A percentile compares a stretch with the other conserved stretches of the same genome.
Conservation (phyloP, 306 rosid genomes). For the Trifolium fragiferum region DNA sequence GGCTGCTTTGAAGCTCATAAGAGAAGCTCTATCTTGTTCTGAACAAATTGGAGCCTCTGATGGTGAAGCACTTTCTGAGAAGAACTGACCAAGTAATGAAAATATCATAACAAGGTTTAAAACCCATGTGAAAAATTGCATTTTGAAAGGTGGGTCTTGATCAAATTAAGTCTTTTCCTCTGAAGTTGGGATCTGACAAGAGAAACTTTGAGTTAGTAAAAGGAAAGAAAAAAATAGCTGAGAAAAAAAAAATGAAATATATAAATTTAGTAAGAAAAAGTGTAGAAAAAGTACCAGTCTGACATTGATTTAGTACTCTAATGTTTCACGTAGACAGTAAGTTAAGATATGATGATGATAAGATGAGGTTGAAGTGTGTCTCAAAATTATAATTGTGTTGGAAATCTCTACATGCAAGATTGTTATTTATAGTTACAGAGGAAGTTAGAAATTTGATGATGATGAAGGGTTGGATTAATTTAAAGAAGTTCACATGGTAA, state of each 20-base stretch:
- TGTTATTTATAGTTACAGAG: conserved; percentile 62
- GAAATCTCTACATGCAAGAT: conserved; percentile 45
- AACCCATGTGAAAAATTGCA: conserved; percentile 65
- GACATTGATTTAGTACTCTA: conserved; percentile 49
- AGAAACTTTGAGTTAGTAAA: conserved; percentile 40
- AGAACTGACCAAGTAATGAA: conserved; percentile 42
- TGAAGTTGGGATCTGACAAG: conserved; percentile 58
- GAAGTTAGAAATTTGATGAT: conserved; percentile 24
- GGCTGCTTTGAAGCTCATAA: conserved; percentile 75
- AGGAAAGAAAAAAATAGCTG: background rate
- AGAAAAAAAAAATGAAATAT: background rate
- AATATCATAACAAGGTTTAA: conserved; percentile 43
- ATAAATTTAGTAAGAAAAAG: conserved; percentile 42
- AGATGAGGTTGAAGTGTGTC: conserved; percentile 40
- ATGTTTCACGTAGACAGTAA: conserved; percentile 76
- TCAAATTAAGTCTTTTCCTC: conserved; percentile 43
- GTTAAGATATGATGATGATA: conserved; percentile 64
- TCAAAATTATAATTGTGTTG: conserved; percentile 50
- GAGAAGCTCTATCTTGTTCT: conserved; percentile 80
- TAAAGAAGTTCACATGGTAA: conserved; percentile 81
- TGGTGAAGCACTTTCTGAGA: conserved; percentile 38
- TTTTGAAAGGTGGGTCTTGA: conserved; percentile 65
- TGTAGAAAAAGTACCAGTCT: conserved; percentile 50
- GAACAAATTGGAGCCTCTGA: conserved; percentile 60
- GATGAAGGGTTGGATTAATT: conserved; percentile 32